Percentiles rank a stretch among this genome's conserved stretches.
Conservation (phyloP, 2,329 filamentous ascomycete species). For the Aspergillus arachidicola region DNA sequence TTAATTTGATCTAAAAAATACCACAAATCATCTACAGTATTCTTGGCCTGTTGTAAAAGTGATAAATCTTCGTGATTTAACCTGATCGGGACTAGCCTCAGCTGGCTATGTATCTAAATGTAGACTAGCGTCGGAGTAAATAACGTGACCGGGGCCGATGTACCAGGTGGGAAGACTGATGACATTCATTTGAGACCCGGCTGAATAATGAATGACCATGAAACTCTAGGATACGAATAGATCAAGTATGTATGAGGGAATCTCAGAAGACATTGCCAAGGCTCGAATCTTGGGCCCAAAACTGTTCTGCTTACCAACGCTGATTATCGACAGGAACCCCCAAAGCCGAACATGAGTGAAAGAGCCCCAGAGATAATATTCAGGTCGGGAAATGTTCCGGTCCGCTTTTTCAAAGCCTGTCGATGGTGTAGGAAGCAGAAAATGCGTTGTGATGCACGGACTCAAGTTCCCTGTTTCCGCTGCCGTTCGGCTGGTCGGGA, state of each 20-base stretch:
- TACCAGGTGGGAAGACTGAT: neutral
- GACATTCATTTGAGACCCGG: neutral
- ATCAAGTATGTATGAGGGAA: neutral
- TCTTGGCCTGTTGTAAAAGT: neutral
- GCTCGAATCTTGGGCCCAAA: neutral
- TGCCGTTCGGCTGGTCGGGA: slow-evolving; percentile 36
- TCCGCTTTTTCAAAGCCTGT: slow-evolving; percentile 39
- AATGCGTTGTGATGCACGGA: slow-evolving; percentile 40
- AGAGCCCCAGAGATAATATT: slow-evolving; percentile 31
- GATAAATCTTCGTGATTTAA: neutral
- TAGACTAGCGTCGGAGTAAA: neutral
- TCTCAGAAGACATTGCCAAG: neutral
- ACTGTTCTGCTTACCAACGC: neutral
- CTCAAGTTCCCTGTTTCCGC: slow-evolving; percentile 38
- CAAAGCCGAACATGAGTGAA: slow-evolving; percentile 26
- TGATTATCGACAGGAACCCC: neutral
- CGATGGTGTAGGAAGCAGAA: slow-evolving; percentile 39
- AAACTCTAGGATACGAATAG: too few species aligned
- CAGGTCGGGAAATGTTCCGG: slow-evolving; percentile 32
- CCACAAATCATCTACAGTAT: neutral
- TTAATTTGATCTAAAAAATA: neutral
- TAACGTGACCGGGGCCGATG: slow-evolving; percentile 3
- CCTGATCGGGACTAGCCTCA: neutral
- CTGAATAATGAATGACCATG: too few species aligned
- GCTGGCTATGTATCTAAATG: neutral